Conservation (phyloP, 139 green algal species). For the Haematococcus lacustris region DNA sequence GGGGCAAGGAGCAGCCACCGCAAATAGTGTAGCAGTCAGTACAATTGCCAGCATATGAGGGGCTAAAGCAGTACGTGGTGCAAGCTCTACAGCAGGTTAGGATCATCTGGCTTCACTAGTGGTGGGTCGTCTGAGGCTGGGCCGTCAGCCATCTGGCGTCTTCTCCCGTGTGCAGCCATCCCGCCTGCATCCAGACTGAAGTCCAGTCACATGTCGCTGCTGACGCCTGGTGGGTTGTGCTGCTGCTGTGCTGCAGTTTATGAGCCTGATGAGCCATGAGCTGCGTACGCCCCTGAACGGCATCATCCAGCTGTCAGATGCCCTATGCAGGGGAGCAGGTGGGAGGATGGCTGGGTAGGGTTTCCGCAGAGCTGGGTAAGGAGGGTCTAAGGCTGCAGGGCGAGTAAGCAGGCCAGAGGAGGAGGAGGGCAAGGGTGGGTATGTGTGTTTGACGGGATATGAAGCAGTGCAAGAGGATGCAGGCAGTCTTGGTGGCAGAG, state of each 20-base stretch:
- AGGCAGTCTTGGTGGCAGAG: too few species aligned
- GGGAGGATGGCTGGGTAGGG: background rate
- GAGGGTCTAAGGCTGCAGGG: too few species aligned
- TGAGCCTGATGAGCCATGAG: constrained; percentile 68
- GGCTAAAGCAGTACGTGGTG: background rate
- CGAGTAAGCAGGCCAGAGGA: too few species aligned
- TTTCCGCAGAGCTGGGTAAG: too few species aligned
- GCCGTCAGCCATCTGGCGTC: too few species aligned
- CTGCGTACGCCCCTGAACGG: constrained; percentile 76
- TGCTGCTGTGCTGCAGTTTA: constrained; percentile 56
- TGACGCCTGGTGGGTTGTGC: background rate
- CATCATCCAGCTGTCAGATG: constrained; percentile 61
- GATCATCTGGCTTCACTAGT: background rate
- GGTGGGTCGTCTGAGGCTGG: too few species aligned
- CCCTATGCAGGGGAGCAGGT: constrained; percentile 14
- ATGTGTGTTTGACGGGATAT: too few species aligned
- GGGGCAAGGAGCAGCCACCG: background rate
- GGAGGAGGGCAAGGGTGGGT: too few species aligned
- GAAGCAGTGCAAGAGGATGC: too few species aligned
- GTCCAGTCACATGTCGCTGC: background rate
- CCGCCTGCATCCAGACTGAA: background rate
- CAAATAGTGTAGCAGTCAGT: background rate
- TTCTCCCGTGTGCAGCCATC: background rate
- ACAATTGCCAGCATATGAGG: background rate
- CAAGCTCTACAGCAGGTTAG: background rate